Evolutionary conservation across 495 filamentous ascomycete species (phyloP), one percentile per base, ranked within the genome.

Genomic region (Penicillium subrubescens): DNA sequence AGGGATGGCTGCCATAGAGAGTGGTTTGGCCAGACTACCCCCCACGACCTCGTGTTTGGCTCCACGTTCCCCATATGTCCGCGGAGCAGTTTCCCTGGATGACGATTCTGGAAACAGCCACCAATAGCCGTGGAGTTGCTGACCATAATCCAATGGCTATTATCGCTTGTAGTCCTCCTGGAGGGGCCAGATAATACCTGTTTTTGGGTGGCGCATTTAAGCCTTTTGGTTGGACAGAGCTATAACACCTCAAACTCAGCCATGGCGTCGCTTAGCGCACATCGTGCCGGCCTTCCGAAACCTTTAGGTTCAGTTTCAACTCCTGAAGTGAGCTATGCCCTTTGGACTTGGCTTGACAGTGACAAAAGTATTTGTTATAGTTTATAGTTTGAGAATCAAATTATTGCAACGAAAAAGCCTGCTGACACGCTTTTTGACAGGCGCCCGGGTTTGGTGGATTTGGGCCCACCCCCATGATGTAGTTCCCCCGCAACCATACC

Each of bases 181-280:
- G 31, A 33, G 31, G 31, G 37, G 15, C 14, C 12, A 3, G 15
- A 17, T 0, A 41, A 41, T 41, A 41, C 37, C 37, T 15, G 43
- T 46, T 21, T 12, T 46, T 53, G 8, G 51, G 51, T 54, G 51
- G 51, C 51, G 31, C 5, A 29, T 29, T 54, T 14, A 54, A 54
- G 51, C 29, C 51, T 54, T 31, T 31, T 34, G 51, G 29, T 54
- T 54, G 51, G 29, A 34, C 51, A 54, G 12, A 29, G 51, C 17
- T 12, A 27, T 2, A 25, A 3, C 27, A 15, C n/a, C 51, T 25
- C 8, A 12, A 23, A 48, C 5, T 21, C 23, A 54, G 51, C 51
- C 51, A 54, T 54, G 51, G 51, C 51, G 51, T 54, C 29, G 51
- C 12, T 34, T 54, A 34, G 29, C 51, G 51, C 31, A 29, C 51